Base-by-base conservation (phyloP, 1,284 basidiomycete species). In the Apiotrichum montevideense region DNA sequence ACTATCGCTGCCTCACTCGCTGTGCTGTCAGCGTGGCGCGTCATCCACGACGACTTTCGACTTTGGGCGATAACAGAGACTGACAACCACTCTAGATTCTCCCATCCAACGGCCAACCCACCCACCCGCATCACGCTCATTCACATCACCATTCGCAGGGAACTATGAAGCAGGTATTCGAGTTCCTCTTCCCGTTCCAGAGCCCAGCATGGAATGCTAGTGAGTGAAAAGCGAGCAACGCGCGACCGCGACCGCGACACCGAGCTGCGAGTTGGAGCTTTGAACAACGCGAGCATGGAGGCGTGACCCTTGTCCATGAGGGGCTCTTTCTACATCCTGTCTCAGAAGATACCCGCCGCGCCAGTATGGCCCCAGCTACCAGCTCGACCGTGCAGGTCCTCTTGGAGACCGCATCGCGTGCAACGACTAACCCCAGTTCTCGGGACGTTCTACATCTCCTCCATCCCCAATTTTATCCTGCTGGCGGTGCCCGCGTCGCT, bases 371-470 rank as follows among this genome's bases (percentile, higher is more conserved):
- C 21, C 21, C 21, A 21, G 21, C 21, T 21, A 21, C 21, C 21
- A 21, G 21, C 21, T 21, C 21, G 21, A 21, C 21, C 21, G 21
- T 21, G 21, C 21, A 21, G 21, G 21, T 21, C 8, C 37, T 39
- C 37, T 39, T 39, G 37, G 8, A 39, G 37, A 39, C 37, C 37
- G 37, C 8, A 39, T 8, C 37, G 37, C 37, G 37, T 13, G 37
- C 37, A 13, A 39, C 43, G 42, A 39, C 55, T 13, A 64, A 56
- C 41, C 41, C 11, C 63, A 84, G 83, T 93, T 61, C 80, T 92
- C 43, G 90, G 87, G 62, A 92, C 90, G 35, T 91, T 92, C 80
- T 92, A 93, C 79, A 92, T 92, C 73, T 91, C 88, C 80, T 92
- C 90, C 44, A 83, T 92, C 55, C 90, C 90, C 52, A 94, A 94